These are phyloP conservation scores for Takakia lepidozioides DNA, from an alignment of 225 moss, liverwort and hornwort genomes.

Conservation along the genomic window DNA sequence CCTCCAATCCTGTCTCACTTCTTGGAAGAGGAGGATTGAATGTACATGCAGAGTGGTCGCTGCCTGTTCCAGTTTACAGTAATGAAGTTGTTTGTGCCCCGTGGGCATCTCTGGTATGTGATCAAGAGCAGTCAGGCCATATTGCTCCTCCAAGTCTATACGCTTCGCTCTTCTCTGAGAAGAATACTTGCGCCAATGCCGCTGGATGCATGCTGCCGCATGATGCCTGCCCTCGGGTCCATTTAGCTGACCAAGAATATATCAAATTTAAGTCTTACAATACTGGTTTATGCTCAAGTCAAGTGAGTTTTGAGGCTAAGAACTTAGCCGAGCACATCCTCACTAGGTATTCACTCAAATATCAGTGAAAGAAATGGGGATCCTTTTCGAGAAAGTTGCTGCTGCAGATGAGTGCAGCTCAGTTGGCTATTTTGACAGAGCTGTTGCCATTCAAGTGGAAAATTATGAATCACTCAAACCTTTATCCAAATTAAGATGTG, in stretches of 20 bases:
- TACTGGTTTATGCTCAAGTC: neutral
- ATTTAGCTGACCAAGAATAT: constrained; percentile 1
- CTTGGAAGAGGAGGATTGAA: too few species aligned
- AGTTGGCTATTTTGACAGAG: too few species aligned
- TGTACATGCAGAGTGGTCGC: constrained; percentile 19
- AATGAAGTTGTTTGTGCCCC: constrained; percentile 16
- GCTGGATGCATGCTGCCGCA: constrained; percentile 43
- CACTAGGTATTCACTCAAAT: too few species aligned
- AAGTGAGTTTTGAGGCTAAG: neutral
- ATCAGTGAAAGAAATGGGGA: too few species aligned
- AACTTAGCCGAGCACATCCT: too few species aligned
- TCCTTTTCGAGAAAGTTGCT: too few species aligned
- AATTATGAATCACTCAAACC: too few species aligned
- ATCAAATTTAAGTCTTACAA: too few species aligned
- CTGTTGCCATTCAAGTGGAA: too few species aligned
- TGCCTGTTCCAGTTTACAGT: constrained; percentile 17
- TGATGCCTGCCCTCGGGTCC: constrained; percentile 14
- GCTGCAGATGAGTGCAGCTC: too few species aligned
- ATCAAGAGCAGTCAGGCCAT: constrained; percentile 3
- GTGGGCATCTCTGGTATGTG: constrained; percentile 13
- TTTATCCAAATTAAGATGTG: too few species aligned
- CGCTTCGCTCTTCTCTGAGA: constrained; percentile 9
- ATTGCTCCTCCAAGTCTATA: constrained; percentile 4
- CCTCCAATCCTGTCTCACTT: too few species aligned
- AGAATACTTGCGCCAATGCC: constrained; percentile 22